phyloP scores from a whole-genome alignment of 2,329 filamentous ascomycete species.

The Zarea fungicola region DNA sequence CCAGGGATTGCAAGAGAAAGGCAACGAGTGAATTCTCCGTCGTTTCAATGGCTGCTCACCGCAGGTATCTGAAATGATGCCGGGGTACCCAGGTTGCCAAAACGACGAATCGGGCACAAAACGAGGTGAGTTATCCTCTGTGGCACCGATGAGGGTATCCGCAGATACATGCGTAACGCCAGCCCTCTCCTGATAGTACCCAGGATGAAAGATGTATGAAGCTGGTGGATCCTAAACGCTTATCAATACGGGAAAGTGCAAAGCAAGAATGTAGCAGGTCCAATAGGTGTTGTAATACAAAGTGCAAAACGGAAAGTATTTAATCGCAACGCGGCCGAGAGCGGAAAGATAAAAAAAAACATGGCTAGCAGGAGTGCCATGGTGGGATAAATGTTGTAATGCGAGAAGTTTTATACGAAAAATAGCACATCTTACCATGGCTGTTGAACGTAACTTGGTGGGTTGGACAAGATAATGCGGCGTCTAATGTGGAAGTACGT shows the following conservation, averaged over 20 bases:
- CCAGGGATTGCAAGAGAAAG: background rate
- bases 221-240: slow-evolving; percentile 6
- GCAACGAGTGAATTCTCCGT: background rate
- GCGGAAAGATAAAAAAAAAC: background rate
- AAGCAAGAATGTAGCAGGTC: background rate
- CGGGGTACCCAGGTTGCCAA: background rate
- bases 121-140: background rate
- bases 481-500: background rate
- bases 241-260: slow-evolving; percentile 8
- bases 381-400: slow-evolving; percentile 3
- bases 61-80: background rate
- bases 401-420: slow-evolving; percentile 9
- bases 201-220: background rate
- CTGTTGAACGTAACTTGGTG: slow-evolving; percentile 9
- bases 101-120: background rate
- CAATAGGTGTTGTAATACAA: too few species aligned
- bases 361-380: background rate
- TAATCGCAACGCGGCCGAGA: too few species aligned
- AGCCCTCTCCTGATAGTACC: background rate
- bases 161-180: background rate
- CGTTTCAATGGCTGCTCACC: background rate
- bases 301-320: too few species aligned
- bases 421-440: slow-evolving; percentile 8
- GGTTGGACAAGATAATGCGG: slow-evolving; percentile 8
- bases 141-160: background rate